phyloP scores from a whole-genome alignment of 2,329 filamentous ascomycete species.

The Fusarium globosum region DNA sequence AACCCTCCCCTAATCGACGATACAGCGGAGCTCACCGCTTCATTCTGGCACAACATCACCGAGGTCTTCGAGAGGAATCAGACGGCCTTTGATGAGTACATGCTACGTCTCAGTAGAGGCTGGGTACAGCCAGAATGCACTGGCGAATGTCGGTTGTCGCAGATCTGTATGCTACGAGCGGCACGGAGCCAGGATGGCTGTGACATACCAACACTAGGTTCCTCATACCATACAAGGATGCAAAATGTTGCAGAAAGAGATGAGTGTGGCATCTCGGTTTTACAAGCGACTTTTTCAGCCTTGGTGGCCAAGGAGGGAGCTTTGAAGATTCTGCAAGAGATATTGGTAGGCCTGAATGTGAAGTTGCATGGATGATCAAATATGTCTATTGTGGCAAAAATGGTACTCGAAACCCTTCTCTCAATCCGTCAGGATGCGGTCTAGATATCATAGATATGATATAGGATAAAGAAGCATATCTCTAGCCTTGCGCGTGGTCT shows the following conservation, averaged over 20 bases:
- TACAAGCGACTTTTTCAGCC: constrained; percentile 42
- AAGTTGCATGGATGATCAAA: constrained; percentile 11
- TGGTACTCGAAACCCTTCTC: not conserved
- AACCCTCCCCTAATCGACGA: constrained; percentile 53
- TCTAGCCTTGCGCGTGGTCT: not conserved
- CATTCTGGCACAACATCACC: constrained; percentile 70
- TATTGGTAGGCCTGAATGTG: constrained; percentile 10
- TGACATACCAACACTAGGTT: constrained; percentile 49
- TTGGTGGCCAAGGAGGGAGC: constrained; percentile 42
- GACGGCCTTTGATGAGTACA: constrained; percentile 58
- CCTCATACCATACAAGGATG: constrained; percentile 49
- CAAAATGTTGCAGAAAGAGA: constrained; percentile 35
- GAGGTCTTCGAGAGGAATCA: constrained; percentile 57
- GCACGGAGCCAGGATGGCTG: constrained; percentile 65
- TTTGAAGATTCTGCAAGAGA: constrained; percentile 40
- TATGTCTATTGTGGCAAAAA: not conserved
- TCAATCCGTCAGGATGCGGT: not conserved
- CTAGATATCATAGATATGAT: not conserved
- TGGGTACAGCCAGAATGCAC: constrained; percentile 55
- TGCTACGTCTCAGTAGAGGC: constrained; percentile 60
- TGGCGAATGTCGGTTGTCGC: constrained; percentile 54
- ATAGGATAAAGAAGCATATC: not conserved
- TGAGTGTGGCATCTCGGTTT: constrained; percentile 48
- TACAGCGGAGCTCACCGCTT: constrained; percentile 61
- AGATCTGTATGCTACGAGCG: constrained; percentile 65